Conservation (phyloP, 2,329 filamentous ascomycete genomes). For the Clarireedia homoeocarpa region DNA sequence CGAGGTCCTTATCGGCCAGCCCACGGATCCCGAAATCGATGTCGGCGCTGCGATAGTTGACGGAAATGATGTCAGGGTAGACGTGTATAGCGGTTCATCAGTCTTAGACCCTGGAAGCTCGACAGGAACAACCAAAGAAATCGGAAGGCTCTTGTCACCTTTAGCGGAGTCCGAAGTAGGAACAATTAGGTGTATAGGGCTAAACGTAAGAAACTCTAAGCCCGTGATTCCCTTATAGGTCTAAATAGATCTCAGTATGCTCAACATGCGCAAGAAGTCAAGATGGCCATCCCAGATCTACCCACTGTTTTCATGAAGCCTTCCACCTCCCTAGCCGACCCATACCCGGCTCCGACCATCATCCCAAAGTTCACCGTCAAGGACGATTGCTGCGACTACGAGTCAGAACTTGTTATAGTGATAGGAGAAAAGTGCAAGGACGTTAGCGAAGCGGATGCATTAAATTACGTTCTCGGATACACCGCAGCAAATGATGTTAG, state of each 20-base stretch:
- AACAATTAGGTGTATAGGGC: conserved; percentile 41
- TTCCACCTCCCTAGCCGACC: conserved; percentile 21
- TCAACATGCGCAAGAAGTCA: conserved; percentile 39
- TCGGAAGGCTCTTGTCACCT: conserved; percentile 38
- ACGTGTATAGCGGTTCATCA: conserved; percentile 50
- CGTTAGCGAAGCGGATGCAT: conserved; percentile 38
- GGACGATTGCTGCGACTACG: conserved; percentile 39
- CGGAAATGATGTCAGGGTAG: conserved; percentile 47
- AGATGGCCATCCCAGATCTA: conserved; percentile 35
- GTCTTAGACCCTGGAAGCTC: conserved; percentile 45
- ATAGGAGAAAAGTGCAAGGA: conserved; percentile 41
- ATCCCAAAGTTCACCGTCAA: conserved; percentile 38
- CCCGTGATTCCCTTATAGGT: background rate
- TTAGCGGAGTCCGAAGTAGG: conserved; percentile 36
- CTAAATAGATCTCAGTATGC: conserved; percentile 30
- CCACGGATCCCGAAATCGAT: conserved; percentile 40
- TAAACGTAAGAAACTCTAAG: conserved; percentile 34
- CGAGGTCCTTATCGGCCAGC: conserved; percentile 48
- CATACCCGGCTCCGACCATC: conserved; percentile 32
- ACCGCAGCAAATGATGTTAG: conserved; percentile 50
- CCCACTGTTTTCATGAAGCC: conserved; percentile 32
- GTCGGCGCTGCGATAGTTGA: conserved; percentile 49
- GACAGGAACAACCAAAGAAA: conserved; percentile 39
- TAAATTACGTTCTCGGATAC: conserved; percentile 47
- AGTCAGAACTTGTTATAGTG: conserved; percentile 43